Evolutionary conservation across 108 stramenopile genomes (phyloP), one percentile per base, ranked within the genome.

Genomic region (Nitzschia inconspicua): DNA sequence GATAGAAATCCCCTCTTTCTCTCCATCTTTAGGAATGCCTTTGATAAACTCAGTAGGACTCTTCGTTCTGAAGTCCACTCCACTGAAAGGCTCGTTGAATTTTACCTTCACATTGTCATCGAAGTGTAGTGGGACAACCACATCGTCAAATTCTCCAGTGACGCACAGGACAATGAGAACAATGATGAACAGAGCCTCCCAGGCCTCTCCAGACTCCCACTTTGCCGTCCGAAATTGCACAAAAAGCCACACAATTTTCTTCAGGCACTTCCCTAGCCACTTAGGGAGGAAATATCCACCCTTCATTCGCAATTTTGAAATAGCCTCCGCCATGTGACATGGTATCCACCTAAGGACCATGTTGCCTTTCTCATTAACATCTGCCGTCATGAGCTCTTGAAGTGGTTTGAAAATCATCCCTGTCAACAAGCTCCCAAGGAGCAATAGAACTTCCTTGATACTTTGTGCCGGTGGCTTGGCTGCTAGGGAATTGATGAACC

Each of bases 121-220:
- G 37, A 39, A 39, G 13, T 13, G 10, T 11, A 11, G 8, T 16
- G 28, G 28, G 10, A 16, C 9, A 18, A 52, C 8, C 46, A 47
- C 7, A 8, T 18, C 18, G 16, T 19, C 11, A 7, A 18, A 18
- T 13, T 13, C 11, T 18, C 29, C 29, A 7, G 50, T 29, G 26
- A 51, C 10, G 18, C 50, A 51, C 16, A 22, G 24, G 7, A 27
- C 28, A 6, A 51, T 22, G 10, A 51, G 27, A 51, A 29, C 10
- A 10, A 51, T 7, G 18, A 51, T 28, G 26, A 51, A 51, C 7
- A 51, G 50, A 7, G 26, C 50, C 18, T 51, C 50, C 50, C 50
- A 51, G 9, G 9, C 50, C 24, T 51, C 50, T 28, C 50, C 50
- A 29, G 50, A 51, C 28, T 51, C 7, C 10, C 10, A 4, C 50